These are phyloP conservation scores for Aegilops bicornis DNA, from an alignment of 176 grass and related monocot species.

Conservation along the genomic window DNA sequence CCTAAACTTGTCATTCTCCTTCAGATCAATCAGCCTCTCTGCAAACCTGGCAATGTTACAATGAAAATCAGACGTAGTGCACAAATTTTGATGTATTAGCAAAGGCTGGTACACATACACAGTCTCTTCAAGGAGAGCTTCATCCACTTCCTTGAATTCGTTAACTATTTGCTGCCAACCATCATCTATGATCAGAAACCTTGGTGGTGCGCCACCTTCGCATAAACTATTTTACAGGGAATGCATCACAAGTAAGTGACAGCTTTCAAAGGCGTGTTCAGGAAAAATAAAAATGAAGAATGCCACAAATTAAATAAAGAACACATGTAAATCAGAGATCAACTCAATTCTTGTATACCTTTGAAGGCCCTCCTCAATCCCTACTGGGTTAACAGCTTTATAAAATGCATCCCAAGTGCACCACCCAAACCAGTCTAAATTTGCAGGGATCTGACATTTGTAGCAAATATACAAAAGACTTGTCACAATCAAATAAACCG, in stretches of 20 bases:
- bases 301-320: background rate
- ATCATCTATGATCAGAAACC: constrained; percentile 66
- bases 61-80: background rate
- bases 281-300: background rate
- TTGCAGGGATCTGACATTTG: constrained; percentile 31
- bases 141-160: constrained; percentile 35
- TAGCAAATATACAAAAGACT: background rate
- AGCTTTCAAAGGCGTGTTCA: background rate
- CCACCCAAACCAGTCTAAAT: constrained; percentile 65
- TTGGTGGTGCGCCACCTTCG: constrained; percentile 41
- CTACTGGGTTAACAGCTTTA: constrained; percentile 44
- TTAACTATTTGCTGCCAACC: constrained; percentile 56
- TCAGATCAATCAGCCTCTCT: constrained; percentile 33
- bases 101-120: constrained; percentile 29
- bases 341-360: constrained; percentile 24
- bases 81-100: background rate
- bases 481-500: background rate
- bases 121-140: constrained; percentile 18
- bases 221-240: constrained; percentile 21
- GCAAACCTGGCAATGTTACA: constrained; percentile 48
- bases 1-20: constrained; percentile 56
- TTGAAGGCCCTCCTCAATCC: constrained; percentile 44
- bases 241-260: background rate
- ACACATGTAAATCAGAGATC: background rate
- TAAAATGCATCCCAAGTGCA: constrained; percentile 85